Base-by-base conservation (phyloP, 1,284 basidiomycete genomes). In the Sporisorium sorghi region DNA sequence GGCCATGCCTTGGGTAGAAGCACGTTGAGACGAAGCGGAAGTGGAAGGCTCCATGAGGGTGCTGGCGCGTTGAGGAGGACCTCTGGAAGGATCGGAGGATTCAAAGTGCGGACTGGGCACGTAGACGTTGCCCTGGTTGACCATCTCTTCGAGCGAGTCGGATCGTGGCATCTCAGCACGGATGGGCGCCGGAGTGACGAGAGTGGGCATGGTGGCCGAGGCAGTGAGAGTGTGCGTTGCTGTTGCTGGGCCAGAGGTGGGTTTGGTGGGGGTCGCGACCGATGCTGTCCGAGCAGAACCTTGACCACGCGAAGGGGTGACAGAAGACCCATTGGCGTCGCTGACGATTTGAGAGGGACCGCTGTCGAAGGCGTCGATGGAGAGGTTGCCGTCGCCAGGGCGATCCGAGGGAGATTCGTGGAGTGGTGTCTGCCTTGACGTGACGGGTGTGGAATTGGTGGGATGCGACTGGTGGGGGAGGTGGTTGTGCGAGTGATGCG, bases 311-410 rank as follows among this genome's bases (percentile, higher is more conserved):
- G 44, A 46, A 30, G 44, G n/a, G n/a, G n/a, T n/a, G n/a, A n/a
- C 26, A n/a, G 28, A 9, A 9, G 37, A 11, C 23, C 32, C 47
- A 24, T 50, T 46, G 5, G 17, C 7, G 12, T 55, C 69, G 30
- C 48, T 54, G 32, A 68, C 48, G 14, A 52, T 23, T 12, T 52
- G 53, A 17, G 49, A 24, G 7, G 28, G 56, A 21, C 61, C 66
- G 6, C 15, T 48, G 33, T 52, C 66, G 43, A 71, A 71, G 32
- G 63, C 67, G 19, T 80, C 79, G 23, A 80, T 72, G 11, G 77
- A 76, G 19, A 81, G 70, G 35, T 65, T 72, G 35, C 79, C 79
- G 6, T 74, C 76, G 15, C 79, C 79, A 2, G 75, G 77, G 30
- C 66, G 76, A 51, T 68, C 65, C 5, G 53, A 51, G 26, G 49